These are phyloP conservation scores for Erythrophleum fordii DNA, from an alignment of 306 rosid species.

Conservation along the genomic window DNA sequence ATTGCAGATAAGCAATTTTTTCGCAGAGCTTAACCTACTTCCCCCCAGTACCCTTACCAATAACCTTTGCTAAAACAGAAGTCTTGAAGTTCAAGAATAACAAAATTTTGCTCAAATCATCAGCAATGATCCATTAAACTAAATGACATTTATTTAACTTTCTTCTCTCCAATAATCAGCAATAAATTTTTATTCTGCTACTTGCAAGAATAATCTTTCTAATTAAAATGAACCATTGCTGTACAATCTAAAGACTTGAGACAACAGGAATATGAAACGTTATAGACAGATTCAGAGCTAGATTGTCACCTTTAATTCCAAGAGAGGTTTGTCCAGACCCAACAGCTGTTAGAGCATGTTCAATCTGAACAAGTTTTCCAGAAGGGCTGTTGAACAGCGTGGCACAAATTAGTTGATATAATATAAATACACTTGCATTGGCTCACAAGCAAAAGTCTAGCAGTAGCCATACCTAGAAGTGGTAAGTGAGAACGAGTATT, in stretches of 20 bases:
- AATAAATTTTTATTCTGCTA: background rate
- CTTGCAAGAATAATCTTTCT: background rate
- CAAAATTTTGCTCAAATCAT: background rate
- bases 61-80: background rate
- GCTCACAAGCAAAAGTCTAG: background rate
- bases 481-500: constrained; percentile 59
- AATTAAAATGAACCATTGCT: background rate
- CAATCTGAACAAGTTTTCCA: constrained; percentile 97
- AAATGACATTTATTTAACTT: background rate
- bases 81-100: background rate
- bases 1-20: background rate
- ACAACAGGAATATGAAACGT: background rate
- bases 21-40: background rate
- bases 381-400: constrained; percentile 69
- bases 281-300: too few relatives aligned
- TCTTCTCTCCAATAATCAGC: background rate
- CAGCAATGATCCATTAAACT: background rate
- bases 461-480: constrained; percentile 50
- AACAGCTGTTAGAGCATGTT: constrained; percentile 91
- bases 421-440: background rate
- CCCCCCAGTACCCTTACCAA: background rate
- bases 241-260: background rate
- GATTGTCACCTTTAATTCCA: constrained; percentile 88
- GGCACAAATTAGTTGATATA: constrained; percentile 26
- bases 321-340: constrained; percentile 96